These are phyloP conservation scores for Sextonia rubra DNA, from an alignment of 164 flowering plant genomes.

Conservation along the genomic window DNA sequence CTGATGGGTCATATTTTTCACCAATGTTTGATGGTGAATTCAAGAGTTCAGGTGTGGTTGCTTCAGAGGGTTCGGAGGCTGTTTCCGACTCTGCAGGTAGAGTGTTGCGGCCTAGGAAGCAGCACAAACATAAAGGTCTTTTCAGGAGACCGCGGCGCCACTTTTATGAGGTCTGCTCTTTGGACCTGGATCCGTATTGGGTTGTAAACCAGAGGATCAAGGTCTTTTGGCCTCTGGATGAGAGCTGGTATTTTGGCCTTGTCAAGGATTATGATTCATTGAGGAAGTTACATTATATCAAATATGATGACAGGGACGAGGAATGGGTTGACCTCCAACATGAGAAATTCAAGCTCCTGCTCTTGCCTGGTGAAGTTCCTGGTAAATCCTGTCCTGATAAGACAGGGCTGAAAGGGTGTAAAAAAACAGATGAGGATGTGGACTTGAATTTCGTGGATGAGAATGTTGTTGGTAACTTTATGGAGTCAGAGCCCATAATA, in stretches of 20 bases:
- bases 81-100: conserved; percentile 51
- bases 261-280: conserved; percentile 61
- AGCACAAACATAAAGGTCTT: conserved; percentile 37
- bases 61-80: conserved; percentile 30
- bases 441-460: conserved; percentile 29
- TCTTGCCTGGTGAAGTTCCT: conserved; percentile 77
- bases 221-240: conserved; percentile 94
- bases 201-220: conserved; percentile 71
- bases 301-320: conserved; percentile 95
- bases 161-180: conserved; percentile 61
- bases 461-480: conserved; percentile 29
- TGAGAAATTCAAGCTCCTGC: conserved; percentile 84
- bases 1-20: conserved; percentile 30
- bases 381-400: conserved; percentile 30
- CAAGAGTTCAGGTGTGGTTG: conserved; percentile 18
- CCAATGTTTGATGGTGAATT: conserved; percentile 24
- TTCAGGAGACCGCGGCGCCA: conserved; percentile 66
- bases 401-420: conserved; percentile 14
- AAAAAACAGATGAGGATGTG: conserved; percentile 20
- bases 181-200: conserved; percentile 68
- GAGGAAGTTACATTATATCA: conserved; percentile 74
- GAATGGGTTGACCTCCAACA: conserved; percentile 81
- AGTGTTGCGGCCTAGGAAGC: conserved; percentile 69
- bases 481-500: conserved; percentile 86
- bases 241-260: conserved; percentile 90